Percentiles rank a stretch among this genome's conserved stretches.
Evolutionary conservation across 768 basidiomycete species (phyloP).

Genomic region (Russula sp.): DNA sequence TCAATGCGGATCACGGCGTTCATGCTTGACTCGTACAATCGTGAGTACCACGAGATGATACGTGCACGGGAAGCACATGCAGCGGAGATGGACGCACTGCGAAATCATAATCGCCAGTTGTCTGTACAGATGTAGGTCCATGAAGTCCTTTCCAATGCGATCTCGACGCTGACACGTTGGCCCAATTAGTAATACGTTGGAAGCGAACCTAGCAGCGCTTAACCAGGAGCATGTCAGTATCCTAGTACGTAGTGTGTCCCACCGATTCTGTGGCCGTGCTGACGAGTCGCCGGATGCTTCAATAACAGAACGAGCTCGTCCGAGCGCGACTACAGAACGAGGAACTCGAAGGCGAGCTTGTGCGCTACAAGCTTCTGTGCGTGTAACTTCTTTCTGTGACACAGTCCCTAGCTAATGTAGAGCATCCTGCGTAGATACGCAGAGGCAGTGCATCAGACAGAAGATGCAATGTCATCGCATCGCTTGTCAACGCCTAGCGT

Average conservation of each 20-base stretch:
- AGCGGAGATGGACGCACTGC: conserved; percentile 73
- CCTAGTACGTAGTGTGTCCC: conserved; percentile 39
- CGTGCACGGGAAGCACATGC: conserved; percentile 78
- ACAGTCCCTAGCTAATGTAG: not conserved
- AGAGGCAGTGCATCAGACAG: conserved; percentile 47
- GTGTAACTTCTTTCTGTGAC: conserved; percentile 28
- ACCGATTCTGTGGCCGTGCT: not conserved
- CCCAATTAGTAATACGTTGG: conserved; percentile 66
- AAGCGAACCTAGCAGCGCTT: conserved; percentile 69
- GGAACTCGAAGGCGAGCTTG: conserved; percentile 89
- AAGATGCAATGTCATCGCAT: conserved; percentile 44
- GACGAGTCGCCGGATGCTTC: conserved; percentile 26
- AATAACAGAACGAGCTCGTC: conserved; percentile 79
- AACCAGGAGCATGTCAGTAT: conserved; percentile 79
- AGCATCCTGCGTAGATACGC: conserved; percentile 38
- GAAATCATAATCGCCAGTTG: conserved; percentile 72
- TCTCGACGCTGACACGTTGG: not conserved
- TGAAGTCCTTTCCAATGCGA: not conserved
- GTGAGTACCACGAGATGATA: conserved; percentile 81
- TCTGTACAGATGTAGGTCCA: conserved; percentile 69
- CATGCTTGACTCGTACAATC: conserved; percentile 86
- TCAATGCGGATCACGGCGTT: conserved; percentile 87
- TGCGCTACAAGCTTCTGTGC: conserved; percentile 88
- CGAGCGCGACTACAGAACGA: conserved; percentile 84
- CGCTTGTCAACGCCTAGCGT: conserved; percentile 33